Evolutionary conservation across 2,329 filamentous ascomycete species (phyloP).

Genomic region (Pleurostoma richardsiae): DNA sequence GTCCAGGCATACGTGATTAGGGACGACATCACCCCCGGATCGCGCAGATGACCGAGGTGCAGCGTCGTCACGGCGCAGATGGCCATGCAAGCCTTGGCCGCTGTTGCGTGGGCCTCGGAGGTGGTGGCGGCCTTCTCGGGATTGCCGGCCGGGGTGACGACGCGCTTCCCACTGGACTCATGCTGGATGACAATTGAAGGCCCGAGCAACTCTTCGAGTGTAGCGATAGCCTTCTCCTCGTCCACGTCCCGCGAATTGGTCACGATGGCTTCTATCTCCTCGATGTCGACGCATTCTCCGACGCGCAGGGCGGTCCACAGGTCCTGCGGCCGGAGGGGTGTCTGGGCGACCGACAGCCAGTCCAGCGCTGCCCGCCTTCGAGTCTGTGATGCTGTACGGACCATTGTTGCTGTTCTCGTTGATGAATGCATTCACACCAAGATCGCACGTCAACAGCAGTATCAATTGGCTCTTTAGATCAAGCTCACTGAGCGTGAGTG

Average conservation of each 20-base stretch:
- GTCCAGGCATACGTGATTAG: constrained; percentile 12
- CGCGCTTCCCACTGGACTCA: neutral
- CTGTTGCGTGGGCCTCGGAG: constrained; percentile 7
- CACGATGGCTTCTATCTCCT: constrained; percentile 6
- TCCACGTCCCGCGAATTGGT: constrained; percentile 1
- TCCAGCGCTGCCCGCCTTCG: constrained; percentile 7
- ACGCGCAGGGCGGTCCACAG: constrained; percentile 10
- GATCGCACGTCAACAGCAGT: no score
- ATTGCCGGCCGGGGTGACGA: neutral
- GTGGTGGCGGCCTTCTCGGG: constrained; percentile 2
- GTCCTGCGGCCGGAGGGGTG: constrained; percentile 9
- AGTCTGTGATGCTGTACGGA: neutral
- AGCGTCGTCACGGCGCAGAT: constrained; percentile 8
- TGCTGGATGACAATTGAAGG: constrained; percentile 1
- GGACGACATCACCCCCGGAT: constrained; percentile 2
- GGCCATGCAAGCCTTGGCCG: constrained; percentile 7
- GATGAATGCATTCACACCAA: no score
- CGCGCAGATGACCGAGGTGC: constrained; percentile 7
- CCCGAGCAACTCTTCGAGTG: constrained; percentile 5
- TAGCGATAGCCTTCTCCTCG: constrained; percentile 3
- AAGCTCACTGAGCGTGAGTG: no score
- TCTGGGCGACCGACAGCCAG: constrained; percentile 11
- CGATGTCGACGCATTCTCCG: constrained; percentile 4
- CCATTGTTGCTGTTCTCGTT: no score
- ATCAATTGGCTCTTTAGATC: no score